These are phyloP conservation scores for Pezicula rhizophila DNA, from an alignment of 2,329 filamentous ascomycete species.

Conservation along the genomic window DNA sequence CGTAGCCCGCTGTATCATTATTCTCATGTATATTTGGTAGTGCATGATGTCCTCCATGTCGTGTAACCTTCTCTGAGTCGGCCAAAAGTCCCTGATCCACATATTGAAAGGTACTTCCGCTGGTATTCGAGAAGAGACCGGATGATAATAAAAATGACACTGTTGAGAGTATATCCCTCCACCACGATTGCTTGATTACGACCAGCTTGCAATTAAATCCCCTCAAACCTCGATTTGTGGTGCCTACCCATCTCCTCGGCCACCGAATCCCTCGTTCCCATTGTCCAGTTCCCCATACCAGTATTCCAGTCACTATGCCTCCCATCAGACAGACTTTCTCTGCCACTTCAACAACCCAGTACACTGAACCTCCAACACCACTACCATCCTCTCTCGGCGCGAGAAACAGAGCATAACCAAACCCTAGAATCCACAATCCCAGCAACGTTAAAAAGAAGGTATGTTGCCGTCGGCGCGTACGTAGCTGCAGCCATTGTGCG, in stretches of 20 bases:
- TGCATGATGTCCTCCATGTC: slow-evolving; percentile 33
- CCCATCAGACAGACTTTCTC: slow-evolving; percentile 91
- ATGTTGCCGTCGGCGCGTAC: slow-evolving; percentile 82
- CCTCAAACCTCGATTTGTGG: slow-evolving; percentile 83
- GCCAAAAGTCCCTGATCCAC: slow-evolving; percentile 60
- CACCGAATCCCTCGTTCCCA: slow-evolving; percentile 94
- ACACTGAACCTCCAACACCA: slow-evolving; percentile 86
- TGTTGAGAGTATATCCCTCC: slow-evolving; percentile 69
- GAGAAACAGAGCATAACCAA: slow-evolving; percentile 86
- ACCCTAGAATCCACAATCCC: slow-evolving; percentile 73
- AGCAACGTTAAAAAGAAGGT: slow-evolving; percentile 85
- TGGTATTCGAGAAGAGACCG: slow-evolving; percentile 61
- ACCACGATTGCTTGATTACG: slow-evolving; percentile 76
- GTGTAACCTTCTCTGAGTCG: slow-evolving; percentile 54
- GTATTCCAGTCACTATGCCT: slow-evolving; percentile 75
- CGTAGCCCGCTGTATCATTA: slow-evolving; percentile 62
- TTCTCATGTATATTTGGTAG: slow-evolving; percentile 42
- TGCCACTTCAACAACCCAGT: slow-evolving; percentile 88
- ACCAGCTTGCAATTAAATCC: slow-evolving; percentile 97
- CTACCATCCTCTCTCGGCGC: slow-evolving; percentile 92
- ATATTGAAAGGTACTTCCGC: slow-evolving; percentile 66
- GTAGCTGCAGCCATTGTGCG: slow-evolving; percentile 85
- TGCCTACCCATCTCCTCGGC: slow-evolving; percentile 84
- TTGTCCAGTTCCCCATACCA: slow-evolving; percentile 92
- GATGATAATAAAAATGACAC: slow-evolving; percentile 74